Conservation (phyloP, 2,329 filamentous ascomycete species). For the Aureobasidium musti region DNA sequence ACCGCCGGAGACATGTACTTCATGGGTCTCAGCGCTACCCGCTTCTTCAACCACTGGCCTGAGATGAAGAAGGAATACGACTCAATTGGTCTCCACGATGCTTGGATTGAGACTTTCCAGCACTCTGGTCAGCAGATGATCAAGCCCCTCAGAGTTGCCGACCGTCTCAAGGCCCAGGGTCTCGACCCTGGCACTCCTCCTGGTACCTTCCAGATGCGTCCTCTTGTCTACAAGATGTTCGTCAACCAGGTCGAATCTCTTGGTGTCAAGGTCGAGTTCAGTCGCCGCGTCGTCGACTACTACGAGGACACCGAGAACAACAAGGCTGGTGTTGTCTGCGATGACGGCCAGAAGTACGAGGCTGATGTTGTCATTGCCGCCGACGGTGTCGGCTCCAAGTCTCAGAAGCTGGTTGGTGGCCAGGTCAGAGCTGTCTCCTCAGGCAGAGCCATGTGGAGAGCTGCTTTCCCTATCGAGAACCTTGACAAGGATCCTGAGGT, state of each 20-base stretch:
- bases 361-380: constrained; percentile 45
- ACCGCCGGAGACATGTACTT: constrained; percentile 63
- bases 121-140: constrained; percentile 55
- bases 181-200: constrained; percentile 54
- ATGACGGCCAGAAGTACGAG: constrained; percentile 47
- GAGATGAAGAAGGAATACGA: constrained; percentile 56
- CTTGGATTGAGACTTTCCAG: constrained; percentile 59
- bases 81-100: constrained; percentile 55
- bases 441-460: constrained; percentile 39
- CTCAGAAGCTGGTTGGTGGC: constrained; percentile 49
- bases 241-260: constrained; percentile 52
- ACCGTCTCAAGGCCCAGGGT: constrained; percentile 51
- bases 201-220: constrained; percentile 59
- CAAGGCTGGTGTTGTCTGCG: constrained; percentile 39
- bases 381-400: constrained; percentile 49
- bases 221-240: constrained; percentile 59
- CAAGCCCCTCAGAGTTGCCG: constrained; percentile 52
- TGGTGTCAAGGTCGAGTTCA: constrained; percentile 49
- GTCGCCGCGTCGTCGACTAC: constrained; percentile 48
- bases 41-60: constrained; percentile 59
- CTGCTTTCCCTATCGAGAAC: constrained; percentile 45
- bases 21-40: constrained; percentile 59
- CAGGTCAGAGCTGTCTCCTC: constrained; percentile 45
- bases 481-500: constrained; percentile 51
- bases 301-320: constrained; percentile 45